Evolutionary conservation across 192 early-diverging fungal genomes (phyloP), one percentile per base, ranked within the genome.

Genomic region (Pecoramyces ruminantium): DNA sequence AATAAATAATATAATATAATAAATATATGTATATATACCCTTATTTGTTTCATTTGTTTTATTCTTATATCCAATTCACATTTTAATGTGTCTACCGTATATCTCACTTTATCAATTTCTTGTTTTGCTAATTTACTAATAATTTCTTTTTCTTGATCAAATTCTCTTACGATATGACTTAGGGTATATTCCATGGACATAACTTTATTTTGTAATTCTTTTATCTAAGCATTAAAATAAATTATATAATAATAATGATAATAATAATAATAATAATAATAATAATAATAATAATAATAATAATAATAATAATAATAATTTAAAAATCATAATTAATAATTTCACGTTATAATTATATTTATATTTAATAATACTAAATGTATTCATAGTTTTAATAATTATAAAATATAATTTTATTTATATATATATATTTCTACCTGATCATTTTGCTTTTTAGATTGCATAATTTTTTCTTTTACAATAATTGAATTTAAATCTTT

Each of bases 391-490:
- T n/a, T n/a, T n/a, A n/a, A n/a, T n/a, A n/a, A n/a, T n/a, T n/a
- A n/a, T n/a, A n/a, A n/a, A n/a, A n/a, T n/a, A n/a, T n/a, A 78
- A 25, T 82, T 25, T 77, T 17, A 28, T 28, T 80, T 77, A 18
- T 4, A 9, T 42, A 84, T 51, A 17, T 28, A 28, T 25, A 27
- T 78, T 13, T 79, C 14, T 82, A 90, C 89, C 84, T 90, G 87
- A 82, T 85, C 80, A 29, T 78, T 78, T 80, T 90, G 90, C 30
- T 87, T 85, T 84, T 89, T 88, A 1, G 84, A 82, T 80, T 91
- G 88, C 16, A 88, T 28, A 80, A 91, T 91, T 82, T 91, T 91
- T 78, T 91, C 89, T 81, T 87, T 89, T 29, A 91, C 89, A 83
- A 91, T 91, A 38, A 89, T 87, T 78, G 86, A 85, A 84, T 91